Base-by-base conservation (phyloP, 495 filamentous ascomycete genomes). In the Aspergillus wentii region DNA sequence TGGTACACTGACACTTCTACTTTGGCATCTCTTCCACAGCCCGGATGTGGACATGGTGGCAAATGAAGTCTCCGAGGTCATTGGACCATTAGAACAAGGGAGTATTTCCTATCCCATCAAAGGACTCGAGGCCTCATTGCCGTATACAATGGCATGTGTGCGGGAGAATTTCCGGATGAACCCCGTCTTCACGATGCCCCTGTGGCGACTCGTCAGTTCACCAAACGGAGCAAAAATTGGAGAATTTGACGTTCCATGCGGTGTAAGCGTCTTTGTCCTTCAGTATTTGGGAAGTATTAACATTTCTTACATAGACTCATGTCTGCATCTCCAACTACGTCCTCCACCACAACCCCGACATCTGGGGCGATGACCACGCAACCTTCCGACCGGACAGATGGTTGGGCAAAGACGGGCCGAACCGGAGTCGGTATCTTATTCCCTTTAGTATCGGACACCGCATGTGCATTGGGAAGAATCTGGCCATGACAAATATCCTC, bases 391-490 rank as follows among this genome's bases (percentile, higher is more conserved):
- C 14, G 10, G 26, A 29, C 26, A 3, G 14, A n/a, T n/a, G 14
- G 14, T 4, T n/a, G 14, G 14, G 26, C 26, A 29, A 29, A 29
- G 26, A 29, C n/a, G n/a, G n/a, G n/a, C n/a, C n/a, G n/a, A n/a
- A n/a, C n/a, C n/a, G n/a, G n/a, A n/a, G n/a, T 13, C 26, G 26
- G 3, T 76, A 74, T 6, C 80, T 78, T 49, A 68, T 62, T 36
- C 72, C 79, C 2, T 80, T 81, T 41, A 69, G 62, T 9, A 49
- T 79, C 25, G 78, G 78, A 0, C 64, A 70, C 0, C 54, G 77
- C 11, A 66, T 67, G 3, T 81, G 79, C 35, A 74, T 79, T 17
- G 78, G 77, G 1, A 78, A 78, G 49, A 68, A 66, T 1, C 48
- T 80, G 33, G 76, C 75, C 10, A 29, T 29, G 26, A 29, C 26